These are phyloP conservation scores for Adiantum capillusveneris DNA, from an alignment of 75 land plant species.

Conservation along the genomic window DNA sequence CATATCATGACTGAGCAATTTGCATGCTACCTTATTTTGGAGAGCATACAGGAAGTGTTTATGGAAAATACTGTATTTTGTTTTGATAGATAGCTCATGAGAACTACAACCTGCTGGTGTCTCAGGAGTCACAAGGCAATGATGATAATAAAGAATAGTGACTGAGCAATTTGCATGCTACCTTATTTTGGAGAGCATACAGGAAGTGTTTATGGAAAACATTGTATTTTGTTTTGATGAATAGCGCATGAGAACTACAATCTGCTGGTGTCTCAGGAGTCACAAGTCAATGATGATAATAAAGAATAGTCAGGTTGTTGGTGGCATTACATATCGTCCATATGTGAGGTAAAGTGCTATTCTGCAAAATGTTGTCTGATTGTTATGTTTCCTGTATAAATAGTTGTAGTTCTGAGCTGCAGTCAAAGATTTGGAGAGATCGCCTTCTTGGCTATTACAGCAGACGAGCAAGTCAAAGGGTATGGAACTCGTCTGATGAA, in stretches of 20 bases:
- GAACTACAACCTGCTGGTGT: background rate
- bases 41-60: no score
- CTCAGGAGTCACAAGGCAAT: constrained; percentile 95
- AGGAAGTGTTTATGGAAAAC: no score
- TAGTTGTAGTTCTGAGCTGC: no score
- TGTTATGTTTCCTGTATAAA: no score
- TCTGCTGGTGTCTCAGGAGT: constrained; percentile 41
- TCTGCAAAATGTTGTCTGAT: background rate
- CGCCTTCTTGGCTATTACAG: constrained; percentile 97
- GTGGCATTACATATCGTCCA: constrained; percentile 98
- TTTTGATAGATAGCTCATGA: constrained; percentile 6
- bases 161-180: no score
- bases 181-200: no score
- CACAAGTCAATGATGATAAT: constrained; percentile 98
- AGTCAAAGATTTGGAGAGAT: constrained; percentile 99
- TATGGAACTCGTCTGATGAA: constrained; percentile 99
- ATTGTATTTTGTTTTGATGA: background rate
- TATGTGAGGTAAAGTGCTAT: constrained; percentile 73
- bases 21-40: no score
- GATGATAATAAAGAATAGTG: constrained; percentile 90
- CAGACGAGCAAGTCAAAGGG: constrained; percentile 99
- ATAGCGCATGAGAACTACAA: background rate
- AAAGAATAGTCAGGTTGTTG: constrained; percentile 81
- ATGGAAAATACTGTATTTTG: no score
- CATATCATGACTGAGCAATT: no score